Conservation (phyloP, 2,329 filamentous ascomycete species). For the Blastomyces emzantsi region DNA sequence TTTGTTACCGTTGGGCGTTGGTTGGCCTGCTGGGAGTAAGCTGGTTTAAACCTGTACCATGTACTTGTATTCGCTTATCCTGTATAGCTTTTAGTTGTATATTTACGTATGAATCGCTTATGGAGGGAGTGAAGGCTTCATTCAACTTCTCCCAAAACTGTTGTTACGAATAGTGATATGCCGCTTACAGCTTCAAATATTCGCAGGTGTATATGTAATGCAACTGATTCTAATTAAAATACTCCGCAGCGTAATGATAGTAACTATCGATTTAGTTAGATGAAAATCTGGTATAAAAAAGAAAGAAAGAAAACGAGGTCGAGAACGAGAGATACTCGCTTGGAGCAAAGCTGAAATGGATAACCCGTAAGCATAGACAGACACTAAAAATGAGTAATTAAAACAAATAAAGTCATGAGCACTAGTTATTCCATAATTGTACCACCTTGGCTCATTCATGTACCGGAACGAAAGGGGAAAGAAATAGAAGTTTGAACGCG, state of each 20-base stretch:
- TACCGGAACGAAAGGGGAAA: background rate
- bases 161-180: background rate
- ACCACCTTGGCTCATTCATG: background rate
- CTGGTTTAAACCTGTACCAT: background rate
- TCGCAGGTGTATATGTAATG: background rate
- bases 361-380: background rate
- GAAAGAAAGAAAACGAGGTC: background rate
- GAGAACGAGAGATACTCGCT: background rate
- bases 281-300: background rate
- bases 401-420: background rate
- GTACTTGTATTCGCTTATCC: background rate
- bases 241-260: background rate
- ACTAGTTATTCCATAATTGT: background rate
- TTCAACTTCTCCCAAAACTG: background rate
- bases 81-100: background rate
- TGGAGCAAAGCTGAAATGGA: background rate
- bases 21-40: background rate
- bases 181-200: background rate
- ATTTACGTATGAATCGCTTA: background rate
- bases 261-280: background rate
- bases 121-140: background rate
- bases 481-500: background rate
- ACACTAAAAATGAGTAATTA: background rate
- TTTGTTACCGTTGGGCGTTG: background rate
- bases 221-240: background rate